These are phyloP conservation scores for Thymus mandschuricus DNA, from an alignment of 257 asterid genomes.

Conservation along the genomic window DNA sequence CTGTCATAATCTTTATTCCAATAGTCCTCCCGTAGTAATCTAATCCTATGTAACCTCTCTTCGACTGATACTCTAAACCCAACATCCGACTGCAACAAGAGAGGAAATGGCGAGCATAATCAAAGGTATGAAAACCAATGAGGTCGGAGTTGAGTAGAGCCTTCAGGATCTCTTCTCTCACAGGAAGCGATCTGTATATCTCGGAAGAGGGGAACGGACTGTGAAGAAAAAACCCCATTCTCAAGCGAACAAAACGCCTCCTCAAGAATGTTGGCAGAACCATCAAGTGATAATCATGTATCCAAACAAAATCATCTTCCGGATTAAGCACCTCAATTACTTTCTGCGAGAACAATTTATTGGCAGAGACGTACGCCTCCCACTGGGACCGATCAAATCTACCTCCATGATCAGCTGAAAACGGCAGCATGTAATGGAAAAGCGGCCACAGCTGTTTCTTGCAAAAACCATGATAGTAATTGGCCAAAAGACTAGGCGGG, in stretches of 20 bases:
- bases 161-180: slow-evolving; percentile 79
- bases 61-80: slow-evolving; percentile 79
- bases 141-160: slow-evolving; percentile 75
- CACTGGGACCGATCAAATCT: slow-evolving; percentile 75
- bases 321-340: slow-evolving; percentile 85
- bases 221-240: slow-evolving; percentile 80
- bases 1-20: slow-evolving; percentile 79
- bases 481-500: slow-evolving; percentile 60
- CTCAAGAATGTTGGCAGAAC: slow-evolving; percentile 85
- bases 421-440: slow-evolving; percentile 81
- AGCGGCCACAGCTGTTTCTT: slow-evolving; percentile 87
- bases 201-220: slow-evolving; percentile 83
- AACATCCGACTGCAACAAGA: slow-evolving; percentile 86
- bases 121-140: slow-evolving; percentile 84
- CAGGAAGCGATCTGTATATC: slow-evolving; percentile 81
- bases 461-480: slow-evolving; percentile 81
- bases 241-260: slow-evolving; percentile 68
- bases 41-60: slow-evolving; percentile 79
- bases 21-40: slow-evolving; percentile 82
- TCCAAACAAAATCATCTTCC: slow-evolving; percentile 86
- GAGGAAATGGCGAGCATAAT: slow-evolving; percentile 79
- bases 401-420: slow-evolving; percentile 76
- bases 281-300: slow-evolving; percentile 89
- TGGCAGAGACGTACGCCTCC: slow-evolving; percentile 84
- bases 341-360: slow-evolving; percentile 76